Evolutionary conservation across 2,329 filamentous ascomycete species (phyloP).

Genomic region (Alternaria brassicicola): DNA sequence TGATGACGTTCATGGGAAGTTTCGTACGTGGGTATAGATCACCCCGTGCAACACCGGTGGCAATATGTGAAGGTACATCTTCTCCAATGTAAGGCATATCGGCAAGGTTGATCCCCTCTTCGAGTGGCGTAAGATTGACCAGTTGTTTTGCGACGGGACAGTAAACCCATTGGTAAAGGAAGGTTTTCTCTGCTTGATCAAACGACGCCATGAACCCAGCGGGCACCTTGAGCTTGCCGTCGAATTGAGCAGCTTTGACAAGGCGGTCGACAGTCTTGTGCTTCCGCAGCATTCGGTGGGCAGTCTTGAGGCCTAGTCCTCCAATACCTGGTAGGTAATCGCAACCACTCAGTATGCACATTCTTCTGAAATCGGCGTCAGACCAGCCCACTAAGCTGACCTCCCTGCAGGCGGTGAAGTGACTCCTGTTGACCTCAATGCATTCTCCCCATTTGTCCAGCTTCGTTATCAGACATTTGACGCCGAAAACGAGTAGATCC

Average conservation of each 20-base stretch:
- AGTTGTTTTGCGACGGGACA: constrained; percentile 75
- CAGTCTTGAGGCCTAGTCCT: constrained; percentile 89
- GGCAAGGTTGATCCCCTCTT: constrained; percentile 66
- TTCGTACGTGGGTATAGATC: constrained; percentile 93
- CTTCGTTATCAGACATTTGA: constrained; percentile 88
- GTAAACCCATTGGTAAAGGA: constrained; percentile 92
- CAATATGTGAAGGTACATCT: constrained; percentile 70
- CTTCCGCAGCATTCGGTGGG: constrained; percentile 87
- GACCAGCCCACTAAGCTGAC: constrained; percentile 91
- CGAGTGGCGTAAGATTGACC: constrained; percentile 75
- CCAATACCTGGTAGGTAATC: constrained; percentile 90
- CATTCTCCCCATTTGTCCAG: constrained; percentile 93
- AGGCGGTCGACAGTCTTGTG: constrained; percentile 86
- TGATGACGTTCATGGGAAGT: constrained; percentile 56
- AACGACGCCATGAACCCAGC: constrained; percentile 82
- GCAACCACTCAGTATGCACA: constrained; percentile 96
- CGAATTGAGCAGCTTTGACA: constrained; percentile 82
- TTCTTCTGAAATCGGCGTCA: constrained; percentile 86
- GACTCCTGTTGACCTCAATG: constrained; percentile 84
- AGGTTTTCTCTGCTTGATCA: constrained; percentile 86
- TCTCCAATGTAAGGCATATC: constrained; percentile 83
- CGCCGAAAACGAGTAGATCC: constrained; percentile 92
- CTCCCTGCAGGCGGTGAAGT: constrained; percentile 88
- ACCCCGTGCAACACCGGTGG: constrained; percentile 76
- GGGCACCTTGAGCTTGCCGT: constrained; percentile 82